These are phyloP conservation scores for Mycena capillaripes DNA, from an alignment of 768 basidiomycete species.

Conservation along the genomic window DNA sequence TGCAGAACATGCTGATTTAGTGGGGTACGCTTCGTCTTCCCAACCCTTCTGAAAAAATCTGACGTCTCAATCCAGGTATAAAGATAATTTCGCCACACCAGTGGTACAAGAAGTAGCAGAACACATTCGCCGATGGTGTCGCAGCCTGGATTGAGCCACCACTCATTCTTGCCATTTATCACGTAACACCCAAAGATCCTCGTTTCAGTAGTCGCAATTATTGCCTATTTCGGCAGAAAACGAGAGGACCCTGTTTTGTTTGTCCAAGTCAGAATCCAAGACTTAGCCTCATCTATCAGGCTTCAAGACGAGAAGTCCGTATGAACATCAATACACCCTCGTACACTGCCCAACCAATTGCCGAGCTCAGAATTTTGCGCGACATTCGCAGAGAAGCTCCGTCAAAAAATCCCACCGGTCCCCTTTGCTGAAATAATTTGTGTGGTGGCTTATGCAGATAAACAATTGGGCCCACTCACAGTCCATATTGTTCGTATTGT, in stretches of 20 bases:
- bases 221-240: slow-evolving; percentile 11
- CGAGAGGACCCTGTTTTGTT: no score
- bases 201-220: background rate
- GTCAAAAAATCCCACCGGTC: slow-evolving; percentile 86
- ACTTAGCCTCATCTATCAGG: slow-evolving; percentile 13
- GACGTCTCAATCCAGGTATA: background rate
- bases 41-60: background rate
- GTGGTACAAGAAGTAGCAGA: slow-evolving; percentile 10
- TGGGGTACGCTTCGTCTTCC: background rate
- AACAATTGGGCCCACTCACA: slow-evolving; percentile 52
- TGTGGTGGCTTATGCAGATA: background rate
- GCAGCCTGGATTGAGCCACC: slow-evolving; percentile 1
- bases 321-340: slow-evolving; percentile 81
- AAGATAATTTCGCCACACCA: slow-evolving; percentile 12
- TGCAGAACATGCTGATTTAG: slow-evolving; percentile 4
- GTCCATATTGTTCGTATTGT: slow-evolving; percentile 78
- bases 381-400: slow-evolving; percentile 87
- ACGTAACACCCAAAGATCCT: background rate
- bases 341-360: slow-evolving; percentile 93
- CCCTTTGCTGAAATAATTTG: slow-evolving; percentile 74
- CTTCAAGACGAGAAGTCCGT: slow-evolving; percentile 43
- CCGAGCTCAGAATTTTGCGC: slow-evolving; percentile 90
- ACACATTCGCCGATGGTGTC: slow-evolving; percentile 12
- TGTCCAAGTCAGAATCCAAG: background rate
- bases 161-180: background rate